Percentiles rank a stretch among this genome's conserved stretches.
Conservation (phyloP, 768 basidiomycete species). For the Podaxis mareebaensis region DNA sequence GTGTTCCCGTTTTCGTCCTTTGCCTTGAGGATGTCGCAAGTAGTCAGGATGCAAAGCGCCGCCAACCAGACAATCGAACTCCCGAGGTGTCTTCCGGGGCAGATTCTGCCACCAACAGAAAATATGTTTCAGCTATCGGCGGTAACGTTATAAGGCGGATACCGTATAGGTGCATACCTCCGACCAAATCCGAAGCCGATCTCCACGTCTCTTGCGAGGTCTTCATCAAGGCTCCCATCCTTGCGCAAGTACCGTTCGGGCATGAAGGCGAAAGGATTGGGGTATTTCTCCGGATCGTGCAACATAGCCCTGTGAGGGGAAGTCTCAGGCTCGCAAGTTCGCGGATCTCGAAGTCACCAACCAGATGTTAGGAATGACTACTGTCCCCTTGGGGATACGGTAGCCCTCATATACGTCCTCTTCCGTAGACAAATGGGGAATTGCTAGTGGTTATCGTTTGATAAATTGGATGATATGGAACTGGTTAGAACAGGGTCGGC, state of each 20-base stretch:
- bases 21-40: conserved; percentile 43
- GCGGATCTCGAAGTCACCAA: conserved; percentile 6
- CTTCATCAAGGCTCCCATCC: conserved; percentile 32
- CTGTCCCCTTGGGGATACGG: conserved; percentile 39
- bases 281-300: conserved; percentile 38
- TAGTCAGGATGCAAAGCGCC: conserved; percentile 38
- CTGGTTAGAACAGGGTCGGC: conserved; percentile 1
- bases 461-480: background rate
- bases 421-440: conserved; percentile 27
- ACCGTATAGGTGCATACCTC: conserved; percentile 32
- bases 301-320: conserved; percentile 36
- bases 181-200: conserved; percentile 61
- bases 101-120: conserved; percentile 35
- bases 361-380: conserved; percentile 32
- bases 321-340: background rate
- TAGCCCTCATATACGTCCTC: conserved; percentile 44
- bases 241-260: conserved; percentile 48
- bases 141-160: background rate
- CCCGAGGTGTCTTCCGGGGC: conserved; percentile 56
- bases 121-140: conserved; percentile 3
- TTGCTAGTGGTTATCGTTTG: conserved; percentile 22
- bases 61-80: conserved; percentile 46
- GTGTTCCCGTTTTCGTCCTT: conserved; percentile 41
- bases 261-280: conserved; percentile 45
- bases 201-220: conserved; percentile 30